Percentiles rank a stretch among this genome's conserved stretches.
Evolutionary conservation across 805 yeast genomes (phyloP).

Genomic region (Kodamaea fukazawae): DNA sequence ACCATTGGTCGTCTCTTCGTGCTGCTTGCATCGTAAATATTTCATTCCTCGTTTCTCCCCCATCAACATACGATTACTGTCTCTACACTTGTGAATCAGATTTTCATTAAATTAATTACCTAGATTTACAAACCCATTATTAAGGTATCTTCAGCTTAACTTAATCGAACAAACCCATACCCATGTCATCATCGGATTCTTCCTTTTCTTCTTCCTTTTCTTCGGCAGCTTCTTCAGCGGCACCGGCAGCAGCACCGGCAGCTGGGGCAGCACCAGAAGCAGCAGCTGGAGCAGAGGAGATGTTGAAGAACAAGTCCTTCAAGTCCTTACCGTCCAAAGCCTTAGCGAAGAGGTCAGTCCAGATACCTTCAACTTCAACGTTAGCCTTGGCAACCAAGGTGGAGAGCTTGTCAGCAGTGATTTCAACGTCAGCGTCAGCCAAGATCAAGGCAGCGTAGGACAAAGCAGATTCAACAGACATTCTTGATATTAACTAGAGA

Average conservation of each 20-base stretch:
- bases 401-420: constrained; percentile 44
- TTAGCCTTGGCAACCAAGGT: constrained; percentile 41
- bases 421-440: constrained; percentile 48
- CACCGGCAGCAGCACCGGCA: constrained; percentile 36
- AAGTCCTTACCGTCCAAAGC: constrained; percentile 47
- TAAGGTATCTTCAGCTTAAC: constrained; percentile 6
- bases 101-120: not conserved
- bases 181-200: constrained; percentile 43
- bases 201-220: constrained; percentile 35
- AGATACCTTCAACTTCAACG: constrained; percentile 44
- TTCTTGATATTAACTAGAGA: constrained; percentile 39
- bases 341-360: constrained; percentile 48
- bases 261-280: constrained; percentile 37
- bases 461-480: constrained; percentile 49
- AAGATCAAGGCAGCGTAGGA: constrained; percentile 51
- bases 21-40: too few relatives aligned
- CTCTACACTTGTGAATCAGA: too few relatives aligned
- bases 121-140: constrained; percentile 2
- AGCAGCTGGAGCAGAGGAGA: constrained; percentile 45
- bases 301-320: constrained; percentile 49
- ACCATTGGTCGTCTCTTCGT: too few relatives aligned
- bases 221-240: constrained; percentile 27
- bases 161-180: constrained; percentile 37
- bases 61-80: too few relatives aligned
- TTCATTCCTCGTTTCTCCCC: too few relatives aligned